Evolutionary conservation across 2,329 filamentous ascomycete genomes (phyloP), one percentile per base, ranked within the genome.

Genomic region (Macroventuria anomochaeta): DNA sequence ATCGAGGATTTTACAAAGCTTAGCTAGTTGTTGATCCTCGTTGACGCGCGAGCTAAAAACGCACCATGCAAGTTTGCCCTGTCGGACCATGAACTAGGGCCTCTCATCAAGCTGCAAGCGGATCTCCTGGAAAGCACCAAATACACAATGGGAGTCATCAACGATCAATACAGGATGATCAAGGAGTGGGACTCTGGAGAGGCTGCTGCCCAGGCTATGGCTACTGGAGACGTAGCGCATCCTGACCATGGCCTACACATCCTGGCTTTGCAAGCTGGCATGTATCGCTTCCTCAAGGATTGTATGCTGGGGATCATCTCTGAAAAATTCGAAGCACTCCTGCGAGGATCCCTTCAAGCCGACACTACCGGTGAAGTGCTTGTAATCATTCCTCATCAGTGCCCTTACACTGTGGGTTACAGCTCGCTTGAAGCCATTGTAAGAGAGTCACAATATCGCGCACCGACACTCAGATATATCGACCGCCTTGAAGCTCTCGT

Each of bases 401-500:
- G 5, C n/a, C 5, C 13, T 26, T 12, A 26, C 11, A 38, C 13
- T 25, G 36, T 4, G 5, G 21, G 34, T 2, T 33, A 33, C 20
- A 28, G 21, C 18, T 44, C 41, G 7, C 31, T 44, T 3, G 29
- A 44, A 6, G 12, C 5, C 15, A 57, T 55, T 12, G 52, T 53
- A n/a, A 73, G 4, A 1, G 82, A 86, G 57, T 80, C 79, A 0
- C 81, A 83, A 0, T 88, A 86, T 52, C 71, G 80, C 3, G 46
- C 77, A 0, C 83, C 84, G 1, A 71, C 75, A 0, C 59, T 65
- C 2, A 64, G 85, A 0, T 77, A 86, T 56, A 66, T 85, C 1
- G 57, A 41, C 0, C 74, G 76, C 0, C 69, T 87, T 0, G 70
- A 76, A 32, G 63, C 69, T 1, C 60, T 86, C 10, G 21, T 23